Conservation (phyloP, 2,329 filamentous ascomycete genomes). For the Phialophora expanda region DNA sequence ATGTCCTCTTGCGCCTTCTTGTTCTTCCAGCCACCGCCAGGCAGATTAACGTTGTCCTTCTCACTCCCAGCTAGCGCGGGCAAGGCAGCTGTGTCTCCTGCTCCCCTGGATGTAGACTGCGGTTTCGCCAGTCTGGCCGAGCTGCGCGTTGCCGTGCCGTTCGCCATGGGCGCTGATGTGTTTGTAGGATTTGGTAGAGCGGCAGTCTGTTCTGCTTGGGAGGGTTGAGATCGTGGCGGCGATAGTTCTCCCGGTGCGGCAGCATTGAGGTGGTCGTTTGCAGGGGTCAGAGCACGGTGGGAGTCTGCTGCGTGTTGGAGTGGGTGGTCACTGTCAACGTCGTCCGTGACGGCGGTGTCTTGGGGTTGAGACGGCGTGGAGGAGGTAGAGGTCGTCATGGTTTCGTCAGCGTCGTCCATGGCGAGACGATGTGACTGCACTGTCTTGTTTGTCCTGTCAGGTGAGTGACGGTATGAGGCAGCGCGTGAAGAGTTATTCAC, state of each 20-base stretch:
- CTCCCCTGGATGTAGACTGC: background rate
- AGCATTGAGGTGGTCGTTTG: constrained; percentile 41
- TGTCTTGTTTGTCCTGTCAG: too few species aligned
- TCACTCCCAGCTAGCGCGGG: background rate
- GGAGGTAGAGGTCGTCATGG: constrained; percentile 38
- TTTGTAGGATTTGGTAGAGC: constrained; percentile 10
- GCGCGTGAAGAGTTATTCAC: too few species aligned
- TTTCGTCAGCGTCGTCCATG: constrained; percentile 38
- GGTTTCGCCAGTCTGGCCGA: constrained; percentile 10
- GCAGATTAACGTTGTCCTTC: constrained; percentile 47
- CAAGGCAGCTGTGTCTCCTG: background rate
- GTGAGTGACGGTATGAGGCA: too few species aligned
- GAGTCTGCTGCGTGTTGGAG: constrained; percentile 9
- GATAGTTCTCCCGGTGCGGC: constrained; percentile 41
- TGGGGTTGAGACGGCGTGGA: constrained; percentile 30
- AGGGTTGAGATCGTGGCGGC: constrained; percentile 33
- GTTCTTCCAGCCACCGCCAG: constrained; percentile 60
- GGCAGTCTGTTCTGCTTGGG: background rate
- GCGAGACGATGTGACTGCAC: background rate
- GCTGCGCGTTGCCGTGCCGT: constrained; percentile 25
- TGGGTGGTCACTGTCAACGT: constrained; percentile 21
- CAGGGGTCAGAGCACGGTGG: constrained; percentile 33
- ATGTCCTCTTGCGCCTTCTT: constrained; percentile 64
- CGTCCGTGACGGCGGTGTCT: constrained; percentile 21
- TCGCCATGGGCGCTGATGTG: constrained; percentile 15